These are phyloP conservation scores for Rhodotorula diobovata DNA, from an alignment of 768 basidiomycete genomes.

Conservation along the genomic window DNA sequence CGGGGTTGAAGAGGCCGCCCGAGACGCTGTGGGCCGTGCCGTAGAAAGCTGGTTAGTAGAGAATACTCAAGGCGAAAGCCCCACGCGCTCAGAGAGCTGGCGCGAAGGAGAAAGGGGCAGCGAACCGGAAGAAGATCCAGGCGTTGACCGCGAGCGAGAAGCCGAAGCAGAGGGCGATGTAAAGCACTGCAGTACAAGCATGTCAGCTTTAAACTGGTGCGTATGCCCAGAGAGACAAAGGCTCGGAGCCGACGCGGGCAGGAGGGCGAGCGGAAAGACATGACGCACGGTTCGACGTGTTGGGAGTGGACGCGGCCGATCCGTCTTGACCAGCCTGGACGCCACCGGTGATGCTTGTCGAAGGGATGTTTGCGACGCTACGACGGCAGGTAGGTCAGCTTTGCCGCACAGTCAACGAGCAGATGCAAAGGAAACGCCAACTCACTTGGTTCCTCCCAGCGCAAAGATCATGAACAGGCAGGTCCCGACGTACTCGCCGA, in stretches of 20 bases:
- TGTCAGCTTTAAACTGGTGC: no score
- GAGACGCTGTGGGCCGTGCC: neutral
- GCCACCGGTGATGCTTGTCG: slow-evolving; percentile 15
- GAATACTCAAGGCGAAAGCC: neutral
- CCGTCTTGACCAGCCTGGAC: slow-evolving; percentile 14
- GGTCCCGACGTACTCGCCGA: slow-evolving; percentile 31
- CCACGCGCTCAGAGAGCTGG: no score
- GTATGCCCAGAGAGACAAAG: no score
- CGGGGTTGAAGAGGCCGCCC: slow-evolving; percentile 26
- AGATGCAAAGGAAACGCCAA: no score
- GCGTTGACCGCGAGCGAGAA: slow-evolving; percentile 36
- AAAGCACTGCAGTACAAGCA: slow-evolving; percentile 34
- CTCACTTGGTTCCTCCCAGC: slow-evolving; percentile 11
- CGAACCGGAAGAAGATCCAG: slow-evolving; percentile 31
- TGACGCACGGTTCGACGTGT: slow-evolving; percentile 27
- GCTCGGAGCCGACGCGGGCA: neutral
- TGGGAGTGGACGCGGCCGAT: slow-evolving; percentile 13
- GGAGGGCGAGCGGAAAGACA: neutral
- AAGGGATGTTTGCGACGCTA: slow-evolving; percentile 23
- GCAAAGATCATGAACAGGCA: slow-evolving; percentile 26
- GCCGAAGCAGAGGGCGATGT: slow-evolving; percentile 39
- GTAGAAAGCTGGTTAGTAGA: neutral
- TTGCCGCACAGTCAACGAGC: no score
- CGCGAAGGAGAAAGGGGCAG: neutral
- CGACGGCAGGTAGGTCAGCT: neutral